Base-by-base conservation (phyloP, 2,329 filamentous ascomycete genomes). In the Neofusicoccum umdonicola region DNA sequence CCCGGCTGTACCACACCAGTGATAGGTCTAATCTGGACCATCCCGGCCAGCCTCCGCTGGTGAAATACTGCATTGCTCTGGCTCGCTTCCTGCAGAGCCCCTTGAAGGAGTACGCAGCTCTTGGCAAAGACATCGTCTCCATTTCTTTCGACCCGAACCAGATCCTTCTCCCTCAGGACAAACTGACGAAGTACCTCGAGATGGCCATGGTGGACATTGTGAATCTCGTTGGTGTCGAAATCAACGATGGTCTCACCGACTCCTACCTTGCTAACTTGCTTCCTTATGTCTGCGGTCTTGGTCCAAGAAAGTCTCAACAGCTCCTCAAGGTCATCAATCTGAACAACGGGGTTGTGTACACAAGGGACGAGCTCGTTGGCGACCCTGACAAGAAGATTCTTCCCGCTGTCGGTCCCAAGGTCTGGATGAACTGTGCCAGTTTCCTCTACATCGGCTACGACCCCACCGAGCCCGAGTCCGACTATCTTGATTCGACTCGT, bases 181-280 rank as follows among this genome's bases (percentile, higher is more conserved):
- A 96, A 80, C 84, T 99, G 44, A 81, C 89, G 67, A 93, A 91
- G 75, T 88, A 92, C 66, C 84, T 99, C 15, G 95, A 99, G 72
- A 96, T 91, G n/a, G 92, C 94, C 50, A 91, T 99, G 87, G 94
- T 99, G 11, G 95, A 99, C 75, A 97, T 97, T 85, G 95, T 99
- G 70, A 99, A 99, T 75, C 87, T 99, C 48, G 93, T 93, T 51
- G 95, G 95, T 73, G 92, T 99, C 42, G 92, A 98, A 71, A 90
- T 99, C 73, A 97, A 97, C 71, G 93, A 97, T 69, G 93, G 93
- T 13, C 88, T 96, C 64, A 84, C 84, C 47, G 92, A 97, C 75
- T 75, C 87, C 1, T 92, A 95, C 72, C 90, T 91, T 8, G 92
- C 93, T 13, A 95, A 94, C 68, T 84, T 99, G 1, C 83, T 99